Evolutionary conservation across 306 rosid genomes (phyloP), one percentile per base, ranked within the genome.

Genomic region (Rosa rugosa): DNA sequence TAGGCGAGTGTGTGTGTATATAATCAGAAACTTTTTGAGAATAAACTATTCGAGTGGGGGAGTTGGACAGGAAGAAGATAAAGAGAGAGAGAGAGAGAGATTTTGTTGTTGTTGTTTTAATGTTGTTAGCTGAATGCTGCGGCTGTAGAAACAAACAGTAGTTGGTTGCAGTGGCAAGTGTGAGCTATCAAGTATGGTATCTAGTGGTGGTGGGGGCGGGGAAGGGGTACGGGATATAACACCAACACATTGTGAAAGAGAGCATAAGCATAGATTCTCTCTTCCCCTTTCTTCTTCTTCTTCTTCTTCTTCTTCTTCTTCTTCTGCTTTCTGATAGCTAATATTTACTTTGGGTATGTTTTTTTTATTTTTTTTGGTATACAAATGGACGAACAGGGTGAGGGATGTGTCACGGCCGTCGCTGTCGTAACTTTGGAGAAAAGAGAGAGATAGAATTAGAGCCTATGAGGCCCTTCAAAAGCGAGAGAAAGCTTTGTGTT

Each of bases 321-420:
- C 34, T 38, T 60, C 34, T 31, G 0, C 34, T 31, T 31, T 31
- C 34, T 31, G 34, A 31, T 31, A 1, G 34, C 34, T 31, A 1
- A 31, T 11, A 0, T 4, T 60, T 60, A 25, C 34, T 63, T 5
- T 64, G 41, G 20, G 2, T 13, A 2, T 12, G 13, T 11, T 78
- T 47, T 10, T 11, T 23, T 72, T 60, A 6, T 78, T 47, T 10
- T 11, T 23, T 72, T 60, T 22, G 34, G 34, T 1, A 76, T 73
- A 76, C 85, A 85, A 87, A 77, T 84, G 83, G 83, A 77, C 45
- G 73, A 69, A 10, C 71, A 17, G 41, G 16, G 71, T 4, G 67
- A 11, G 12, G 67, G 31, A 13, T 54, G 27, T 2, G 11, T 8
- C 8, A 46, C 34, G 3, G 34, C 46, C 79, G 71, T 75, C 62